Evolutionary conservation across 257 asterid genomes (phyloP).

Genomic region (Nicotiana tabacum): DNA sequence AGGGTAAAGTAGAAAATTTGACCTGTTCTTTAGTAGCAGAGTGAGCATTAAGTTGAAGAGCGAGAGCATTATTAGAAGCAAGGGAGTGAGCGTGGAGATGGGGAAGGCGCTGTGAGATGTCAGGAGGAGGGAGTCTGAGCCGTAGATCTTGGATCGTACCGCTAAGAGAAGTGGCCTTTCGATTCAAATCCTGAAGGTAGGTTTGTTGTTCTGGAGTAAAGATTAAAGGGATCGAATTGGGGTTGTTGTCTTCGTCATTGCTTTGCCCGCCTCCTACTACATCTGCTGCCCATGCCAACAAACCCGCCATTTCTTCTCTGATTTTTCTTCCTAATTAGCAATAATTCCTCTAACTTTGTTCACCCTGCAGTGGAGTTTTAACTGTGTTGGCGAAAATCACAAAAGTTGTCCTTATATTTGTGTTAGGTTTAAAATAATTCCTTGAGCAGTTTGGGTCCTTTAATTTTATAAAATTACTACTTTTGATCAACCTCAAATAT

Average conservation of each 20-base stretch:
- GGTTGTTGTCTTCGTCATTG: constrained; percentile 44
- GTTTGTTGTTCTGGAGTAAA: constrained; percentile 76
- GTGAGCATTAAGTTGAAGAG: constrained; percentile 88
- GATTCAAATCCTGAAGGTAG: constrained; percentile 61
- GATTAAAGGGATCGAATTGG: constrained; percentile 63
- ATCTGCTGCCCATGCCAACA: constrained; percentile 98
- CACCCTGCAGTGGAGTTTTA: too few relatives aligned
- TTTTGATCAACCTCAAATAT: too few relatives aligned
- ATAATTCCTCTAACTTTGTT: neutral
- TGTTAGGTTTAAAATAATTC: too few relatives aligned
- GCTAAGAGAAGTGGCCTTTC: constrained; percentile 57
- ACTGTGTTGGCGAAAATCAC: too few relatives aligned
- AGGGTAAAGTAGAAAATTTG: neutral
- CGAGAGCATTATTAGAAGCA: constrained; percentile 83
- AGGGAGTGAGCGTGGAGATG: constrained; percentile 96
- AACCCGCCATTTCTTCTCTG: constrained; percentile 63
- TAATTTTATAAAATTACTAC: too few relatives aligned
- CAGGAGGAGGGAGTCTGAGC: constrained; percentile 86
- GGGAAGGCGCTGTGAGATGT: constrained; percentile 88
- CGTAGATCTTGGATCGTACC: constrained; percentile 96
- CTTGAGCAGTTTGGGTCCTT: too few relatives aligned
- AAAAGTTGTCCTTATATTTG: too few relatives aligned
- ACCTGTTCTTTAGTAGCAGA: constrained; percentile 92
- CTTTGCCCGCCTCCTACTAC: constrained; percentile 79
- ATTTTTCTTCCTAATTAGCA: neutral